These are phyloP conservation scores for Claviceps sp. DNA, from an alignment of 2,329 filamentous ascomycete species.

Conservation along the genomic window DNA sequence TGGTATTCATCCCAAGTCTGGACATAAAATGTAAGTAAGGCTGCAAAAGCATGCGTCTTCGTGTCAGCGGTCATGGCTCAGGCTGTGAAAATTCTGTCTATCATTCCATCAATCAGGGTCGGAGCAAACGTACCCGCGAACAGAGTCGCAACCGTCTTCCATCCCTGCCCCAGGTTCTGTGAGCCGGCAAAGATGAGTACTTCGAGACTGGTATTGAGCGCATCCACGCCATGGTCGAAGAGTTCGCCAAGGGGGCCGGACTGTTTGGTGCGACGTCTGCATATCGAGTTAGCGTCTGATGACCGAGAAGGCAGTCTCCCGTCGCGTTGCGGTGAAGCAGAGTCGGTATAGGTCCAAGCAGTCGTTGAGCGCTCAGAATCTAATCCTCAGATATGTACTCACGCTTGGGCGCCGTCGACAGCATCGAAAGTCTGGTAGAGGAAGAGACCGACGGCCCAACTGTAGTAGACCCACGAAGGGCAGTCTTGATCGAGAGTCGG, in stretches of 20 bases:
- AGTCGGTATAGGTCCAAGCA: background rate
- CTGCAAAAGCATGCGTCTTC: constrained; percentile 26
- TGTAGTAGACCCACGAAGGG: constrained; percentile 87
- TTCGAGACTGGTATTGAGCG: constrained; percentile 89
- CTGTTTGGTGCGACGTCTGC: constrained; percentile 71
- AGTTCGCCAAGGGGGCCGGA: constrained; percentile 90
- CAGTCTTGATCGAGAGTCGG: constrained; percentile 90
- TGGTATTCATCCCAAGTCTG: constrained; percentile 99
- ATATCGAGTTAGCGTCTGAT: background rate
- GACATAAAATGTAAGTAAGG: constrained; percentile 90
- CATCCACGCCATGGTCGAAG: constrained; percentile 96
- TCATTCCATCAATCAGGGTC: background rate
- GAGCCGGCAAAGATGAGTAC: constrained; percentile 82
- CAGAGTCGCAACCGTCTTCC: constrained; percentile 71
- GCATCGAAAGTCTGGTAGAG: constrained; percentile 98
- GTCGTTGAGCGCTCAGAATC: background rate
- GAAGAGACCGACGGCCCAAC: constrained; percentile 81
- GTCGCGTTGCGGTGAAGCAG: background rate
- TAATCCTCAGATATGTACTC: constrained; percentile 25
- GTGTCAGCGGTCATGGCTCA: background rate
- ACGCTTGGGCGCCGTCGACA: constrained; percentile 89
- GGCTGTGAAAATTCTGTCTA: background rate
- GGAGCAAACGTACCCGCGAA: constrained; percentile 51
- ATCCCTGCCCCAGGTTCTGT: constrained; percentile 86
- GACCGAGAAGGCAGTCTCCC: background rate